Base-by-base conservation (phyloP, 306 rosid species). In the Cicer pinnatifidum region DNA sequence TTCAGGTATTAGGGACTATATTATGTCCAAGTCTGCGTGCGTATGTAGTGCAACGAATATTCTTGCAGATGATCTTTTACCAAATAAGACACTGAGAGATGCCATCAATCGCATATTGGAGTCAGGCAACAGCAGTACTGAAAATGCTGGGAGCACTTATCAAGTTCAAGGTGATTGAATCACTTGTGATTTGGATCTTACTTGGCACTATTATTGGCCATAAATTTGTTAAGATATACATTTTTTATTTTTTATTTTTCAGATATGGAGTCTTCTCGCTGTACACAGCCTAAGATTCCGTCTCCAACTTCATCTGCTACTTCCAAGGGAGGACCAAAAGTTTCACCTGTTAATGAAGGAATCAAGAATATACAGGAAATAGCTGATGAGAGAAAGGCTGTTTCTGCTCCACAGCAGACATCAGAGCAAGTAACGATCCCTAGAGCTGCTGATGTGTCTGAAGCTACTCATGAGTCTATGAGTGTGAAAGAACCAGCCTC, bases 201-300 rank as follows among this genome's bases (percentile, higher is more conserved):
- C 19, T 60, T 69, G 20, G 20, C 70, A 73, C 80, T 41, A 33
- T 40, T 58, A 45, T 50, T 8, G 3, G 35, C 19, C 3, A 12
- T 59, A 15, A 12, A 9, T 59, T 59, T 35, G 11, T 53, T 28
- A 37, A 6, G 41, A 6, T 46, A 12, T 57, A n/a, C 48, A 28
- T 56, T 12, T 5, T 67, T 54, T 39, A 37, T 66, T 46, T 72
- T 70, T 80, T 33, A 60, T 20, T 80, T 68, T 79, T 71, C 75
- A 95, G 99, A 95, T 81, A 90, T 92, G 97, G 97, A 87, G 85
- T 92, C 99, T 73, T 95, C 99, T 62, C 97, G 93, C 40, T 78
- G 88, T 77, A 85, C 88, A 33, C 93, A 60, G 80, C 90, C 96
- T 47, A 95, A 84, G 81, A 78, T 81, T 86, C 97, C 99, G 51